Percentiles rank a stretch among this genome's conserved stretches.
Conservation (phyloP, 805 yeast species). For the Yamadazyma tumulicola region DNA sequence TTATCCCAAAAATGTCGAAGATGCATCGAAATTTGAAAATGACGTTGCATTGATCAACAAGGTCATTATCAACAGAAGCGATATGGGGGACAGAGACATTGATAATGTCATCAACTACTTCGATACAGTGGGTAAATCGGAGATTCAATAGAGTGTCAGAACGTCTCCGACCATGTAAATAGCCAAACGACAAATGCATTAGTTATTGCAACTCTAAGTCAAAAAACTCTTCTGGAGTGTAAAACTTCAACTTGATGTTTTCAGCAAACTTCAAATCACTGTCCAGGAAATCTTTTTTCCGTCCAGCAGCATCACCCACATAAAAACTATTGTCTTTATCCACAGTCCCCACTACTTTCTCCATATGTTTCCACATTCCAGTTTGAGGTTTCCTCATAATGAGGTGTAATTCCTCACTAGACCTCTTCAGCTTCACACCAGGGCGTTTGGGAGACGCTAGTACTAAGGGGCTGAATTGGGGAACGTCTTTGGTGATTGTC, state of each 20-base stretch:
- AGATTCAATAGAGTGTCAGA: too few relatives aligned
- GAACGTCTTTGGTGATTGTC: constrained; percentile 19
- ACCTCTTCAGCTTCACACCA: constrained; percentile 17
- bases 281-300: constrained; percentile 73
- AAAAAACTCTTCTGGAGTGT: constrained; percentile 71
- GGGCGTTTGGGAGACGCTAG: constrained; percentile 66
- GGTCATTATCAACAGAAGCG: constrained; percentile 33
- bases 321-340: constrained; percentile 50
- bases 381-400: constrained; percentile 65
- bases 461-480: constrained; percentile 30
- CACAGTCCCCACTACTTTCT: constrained; percentile 35
- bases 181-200: constrained; percentile 1
- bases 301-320: constrained; percentile 98
- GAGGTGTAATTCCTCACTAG: constrained; percentile 27
- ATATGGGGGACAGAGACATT: constrained; percentile 24
- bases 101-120: constrained; percentile 61
- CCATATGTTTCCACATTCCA: constrained; percentile 72
- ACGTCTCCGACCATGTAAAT: background rate
- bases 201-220: constrained; percentile 1
- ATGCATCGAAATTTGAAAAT: constrained; percentile 70
- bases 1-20: constrained; percentile 61
- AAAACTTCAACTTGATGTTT: constrained; percentile 49
- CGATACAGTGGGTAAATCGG: constrained; percentile 57
- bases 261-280: constrained; percentile 72
- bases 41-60: constrained; percentile 52